Percentiles rank a stretch among this genome's conserved stretches.
These are phyloP conservation scores for Lachancea thermotolerans DNA, from an alignment of 805 yeast genomes.

Conservation along the genomic window DNA sequence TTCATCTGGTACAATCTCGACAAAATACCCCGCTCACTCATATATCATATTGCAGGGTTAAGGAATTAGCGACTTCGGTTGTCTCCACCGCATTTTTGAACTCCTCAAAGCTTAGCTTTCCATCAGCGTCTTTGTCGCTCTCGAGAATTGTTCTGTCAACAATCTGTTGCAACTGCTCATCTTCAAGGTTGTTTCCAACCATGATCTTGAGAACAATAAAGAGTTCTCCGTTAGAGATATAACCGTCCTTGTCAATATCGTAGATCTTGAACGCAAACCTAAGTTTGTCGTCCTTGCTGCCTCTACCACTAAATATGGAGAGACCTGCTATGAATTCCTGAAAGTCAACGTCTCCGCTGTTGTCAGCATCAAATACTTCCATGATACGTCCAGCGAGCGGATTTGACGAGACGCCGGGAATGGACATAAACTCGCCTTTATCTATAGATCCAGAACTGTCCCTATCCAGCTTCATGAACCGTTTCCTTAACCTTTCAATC, in stretches of 20 bases:
- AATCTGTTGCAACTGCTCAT: conserved; percentile 84
- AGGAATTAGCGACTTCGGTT: conserved; percentile 51
- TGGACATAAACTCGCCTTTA: conserved; percentile 79
- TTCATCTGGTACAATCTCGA: too few relatives aligned
- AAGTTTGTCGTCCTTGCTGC: conserved; percentile 73
- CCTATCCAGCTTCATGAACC: conserved; percentile 92
- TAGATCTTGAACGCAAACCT: conserved; percentile 88
- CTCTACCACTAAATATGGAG: conserved; percentile 81
- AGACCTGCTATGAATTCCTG: conserved; percentile 86
- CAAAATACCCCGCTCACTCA: conserved; percentile 7
- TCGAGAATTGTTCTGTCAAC: conserved; percentile 97
- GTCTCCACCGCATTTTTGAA: conserved; percentile 59
- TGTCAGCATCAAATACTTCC: conserved; percentile 91
- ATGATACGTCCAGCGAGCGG: conserved; percentile 86
- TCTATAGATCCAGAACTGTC: conserved; percentile 92
- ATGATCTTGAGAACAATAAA: conserved; percentile 88
- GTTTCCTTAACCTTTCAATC: conserved; percentile 79
- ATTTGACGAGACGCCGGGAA: conserved; percentile 86
- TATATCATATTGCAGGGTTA: conserved; percentile 44
- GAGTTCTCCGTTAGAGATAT: conserved; percentile 88
- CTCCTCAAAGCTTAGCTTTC: conserved; percentile 78
- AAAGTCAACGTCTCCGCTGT: conserved; percentile 89
- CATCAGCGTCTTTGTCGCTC: conserved; percentile 83
- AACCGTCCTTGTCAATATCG: conserved; percentile 94
- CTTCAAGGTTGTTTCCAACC: conserved; percentile 90